Conservation (phyloP, 371 early-diverging fungal genomes). For the Funneliformis caledonium region DNA sequence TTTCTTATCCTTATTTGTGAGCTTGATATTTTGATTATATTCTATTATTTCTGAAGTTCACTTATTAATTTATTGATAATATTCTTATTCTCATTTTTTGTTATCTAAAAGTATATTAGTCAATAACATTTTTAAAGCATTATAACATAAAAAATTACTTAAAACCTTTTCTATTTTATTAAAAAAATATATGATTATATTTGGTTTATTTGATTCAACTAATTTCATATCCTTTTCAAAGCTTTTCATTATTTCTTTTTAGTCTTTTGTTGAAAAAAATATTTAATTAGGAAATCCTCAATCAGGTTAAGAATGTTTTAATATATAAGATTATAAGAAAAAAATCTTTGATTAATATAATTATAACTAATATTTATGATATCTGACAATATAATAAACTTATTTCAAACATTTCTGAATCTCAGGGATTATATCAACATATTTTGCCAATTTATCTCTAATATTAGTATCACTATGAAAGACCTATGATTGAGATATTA, state of each 20-base stretch:
- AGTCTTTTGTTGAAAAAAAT: slow-evolving; percentile 39
- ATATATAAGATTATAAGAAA: slow-evolving; percentile 24
- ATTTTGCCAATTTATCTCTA: too few relatives aligned
- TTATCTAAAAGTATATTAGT: slow-evolving; percentile 12
- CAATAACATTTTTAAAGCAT: slow-evolving; percentile 22
- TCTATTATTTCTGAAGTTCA: slow-evolving; percentile 29
- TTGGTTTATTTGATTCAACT: slow-evolving; percentile 27
- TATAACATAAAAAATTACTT: not conserved
- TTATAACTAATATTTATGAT: not conserved
- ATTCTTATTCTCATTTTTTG: slow-evolving; percentile 19
- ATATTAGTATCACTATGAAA: too few relatives aligned
- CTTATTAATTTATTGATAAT: slow-evolving; percentile 24
- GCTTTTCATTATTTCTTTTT: slow-evolving; percentile 18
- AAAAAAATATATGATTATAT: not conserved
- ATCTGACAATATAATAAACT: slow-evolving; percentile 21
- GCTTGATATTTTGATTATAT: not conserved
- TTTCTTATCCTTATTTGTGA: slow-evolving; percentile 14
- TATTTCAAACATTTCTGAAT: not conserved
- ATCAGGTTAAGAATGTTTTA: slow-evolving; percentile 40
- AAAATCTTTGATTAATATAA: slow-evolving; percentile 12
- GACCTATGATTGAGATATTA: too few relatives aligned
- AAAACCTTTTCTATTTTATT: slow-evolving; percentile 33
- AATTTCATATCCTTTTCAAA: slow-evolving; percentile 5
- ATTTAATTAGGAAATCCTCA: slow-evolving; percentile 29
- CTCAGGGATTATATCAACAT: too few relatives aligned